A percentile compares a stretch with the other conserved stretches of the same genome.
Conservation (phyloP, 2,329 filamentous ascomycete genomes). For the Penicillium vulpinum region DNA sequence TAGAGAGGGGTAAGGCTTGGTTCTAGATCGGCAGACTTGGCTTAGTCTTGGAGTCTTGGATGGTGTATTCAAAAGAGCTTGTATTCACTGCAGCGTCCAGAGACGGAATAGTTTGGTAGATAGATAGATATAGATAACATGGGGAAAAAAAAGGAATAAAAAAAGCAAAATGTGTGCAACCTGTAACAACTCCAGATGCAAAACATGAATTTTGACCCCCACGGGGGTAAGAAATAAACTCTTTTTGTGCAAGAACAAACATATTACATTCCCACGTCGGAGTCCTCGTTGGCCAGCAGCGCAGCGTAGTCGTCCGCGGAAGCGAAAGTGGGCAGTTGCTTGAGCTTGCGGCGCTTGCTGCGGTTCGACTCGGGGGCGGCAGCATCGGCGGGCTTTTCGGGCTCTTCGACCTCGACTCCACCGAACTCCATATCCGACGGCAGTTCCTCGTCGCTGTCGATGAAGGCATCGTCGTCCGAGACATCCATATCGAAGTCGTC, state of each 20-base stretch:
- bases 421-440: constrained; percentile 52
- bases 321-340: constrained; percentile 87
- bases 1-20: neutral
- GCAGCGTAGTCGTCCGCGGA: constrained; percentile 91
- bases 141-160: neutral
- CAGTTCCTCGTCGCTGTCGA: constrained; percentile 57
- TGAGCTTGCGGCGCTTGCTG: constrained; percentile 78
- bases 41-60: neutral
- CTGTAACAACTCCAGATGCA: constrained; percentile 11
- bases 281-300: constrained; percentile 70
- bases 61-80: neutral
- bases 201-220: constrained; percentile 1
- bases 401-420: constrained; percentile 42
- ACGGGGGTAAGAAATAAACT: neutral
- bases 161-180: neutral
- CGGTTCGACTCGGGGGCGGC: constrained; percentile 46
- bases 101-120: neutral
- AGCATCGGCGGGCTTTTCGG: constrained; percentile 41
- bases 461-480: constrained; percentile 48
- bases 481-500: constrained; percentile 54
- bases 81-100: neutral
- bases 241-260: constrained; percentile 3
- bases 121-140: constrained; percentile 4
- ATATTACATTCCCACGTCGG: constrained; percentile 41
- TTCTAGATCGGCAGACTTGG: neutral